Evolutionary conservation across 2,329 filamentous ascomycete species (phyloP).

Genomic region (Diaporthe aspalathi): DNA sequence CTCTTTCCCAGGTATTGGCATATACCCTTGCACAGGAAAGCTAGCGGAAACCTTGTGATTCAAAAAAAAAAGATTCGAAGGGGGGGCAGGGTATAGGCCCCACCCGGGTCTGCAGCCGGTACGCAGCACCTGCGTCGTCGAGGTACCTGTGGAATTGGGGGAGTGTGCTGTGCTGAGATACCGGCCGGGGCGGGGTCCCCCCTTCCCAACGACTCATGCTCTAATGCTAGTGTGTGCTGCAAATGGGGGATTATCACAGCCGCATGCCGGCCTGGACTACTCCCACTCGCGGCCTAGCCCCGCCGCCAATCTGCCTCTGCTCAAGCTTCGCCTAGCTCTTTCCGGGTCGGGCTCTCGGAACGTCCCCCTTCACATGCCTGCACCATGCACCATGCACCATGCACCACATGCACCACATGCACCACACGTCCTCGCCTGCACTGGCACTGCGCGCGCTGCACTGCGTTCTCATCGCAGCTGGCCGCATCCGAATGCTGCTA

Average conservation of each 20-base stretch:
- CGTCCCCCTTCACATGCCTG: conserved; percentile 25
- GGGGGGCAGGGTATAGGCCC: conserved; percentile 12
- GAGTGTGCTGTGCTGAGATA: background rate
- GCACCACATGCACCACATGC: background rate
- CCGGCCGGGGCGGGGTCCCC: background rate
- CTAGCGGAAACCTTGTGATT: conserved; percentile 32
- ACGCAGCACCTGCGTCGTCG: conserved; percentile 1
- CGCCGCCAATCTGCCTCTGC: conserved; percentile 23
- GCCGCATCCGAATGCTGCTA: conserved; percentile 26
- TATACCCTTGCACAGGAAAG: conserved; percentile 31
- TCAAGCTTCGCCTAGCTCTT: conserved; percentile 28
- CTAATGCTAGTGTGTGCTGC: background rate
- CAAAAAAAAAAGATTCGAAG: conserved; percentile 34
- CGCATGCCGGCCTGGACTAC: conserved; percentile 13
- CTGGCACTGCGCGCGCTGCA: background rate
- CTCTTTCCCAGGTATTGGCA: conserved; percentile 16
- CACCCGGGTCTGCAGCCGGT: conserved; percentile 11
- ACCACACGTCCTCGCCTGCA: too few species aligned
- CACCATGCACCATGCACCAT: conserved; percentile 27
- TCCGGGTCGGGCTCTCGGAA: conserved; percentile 31
- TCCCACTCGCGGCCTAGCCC: conserved; percentile 17
- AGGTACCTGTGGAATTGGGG: background rate
- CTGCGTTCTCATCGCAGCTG: background rate
- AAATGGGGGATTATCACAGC: background rate
- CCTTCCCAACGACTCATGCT: conserved; percentile 29